Evolutionary conservation across 257 asterid species (phyloP), one percentile per base, ranked within the genome.

Genomic region (Anisodus acutangulus): DNA sequence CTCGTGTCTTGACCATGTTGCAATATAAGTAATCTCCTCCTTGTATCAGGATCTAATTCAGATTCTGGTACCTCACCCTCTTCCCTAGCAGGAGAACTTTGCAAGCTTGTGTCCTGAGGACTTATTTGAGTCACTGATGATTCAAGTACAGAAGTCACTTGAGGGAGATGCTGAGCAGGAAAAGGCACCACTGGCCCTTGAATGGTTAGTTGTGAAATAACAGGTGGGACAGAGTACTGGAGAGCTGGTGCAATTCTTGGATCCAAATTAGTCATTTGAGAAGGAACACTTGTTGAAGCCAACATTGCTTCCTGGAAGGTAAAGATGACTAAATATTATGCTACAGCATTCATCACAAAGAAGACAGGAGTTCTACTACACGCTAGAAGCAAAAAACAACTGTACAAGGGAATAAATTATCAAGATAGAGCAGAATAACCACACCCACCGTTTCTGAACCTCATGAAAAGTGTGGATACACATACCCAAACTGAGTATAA

Each of bases 1-100:
- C 99, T 93, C 81, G 90, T 86, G 88, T 97, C 99, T 87, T 90
- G 97, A 84, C 99, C 99, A 82, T 97, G 99, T 85, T 97, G 99
- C 91, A 94, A 92, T 87, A 97, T 97, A 76, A 97, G 93, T 83
- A 97, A 90, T 84, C 99, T 93, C 91, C 99, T 92, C 91, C 99
- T 97, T 54, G 98, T 97, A 86, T 97, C 99, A 19, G 98, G 99
- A 92, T 97, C 98, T 85, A 97, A 83, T 91, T 97, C 99, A 87
- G 98, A 97, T 88, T 97, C 99, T 15, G 98, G 97, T 45, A 97
- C 97, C 90, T 97, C 99, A 51, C 99, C 99, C 88, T 97, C 99
- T 93, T 97, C 99, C 87, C 93, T 91, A 84, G 98, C 98, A 82
- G 98, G 97, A 87, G 99, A 93, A 85, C 90, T 88, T 60, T 86